Base-by-base conservation (phyloP, 2,329 filamentous ascomycete species). In the Pseudocercospora fijiensis region DNA sequence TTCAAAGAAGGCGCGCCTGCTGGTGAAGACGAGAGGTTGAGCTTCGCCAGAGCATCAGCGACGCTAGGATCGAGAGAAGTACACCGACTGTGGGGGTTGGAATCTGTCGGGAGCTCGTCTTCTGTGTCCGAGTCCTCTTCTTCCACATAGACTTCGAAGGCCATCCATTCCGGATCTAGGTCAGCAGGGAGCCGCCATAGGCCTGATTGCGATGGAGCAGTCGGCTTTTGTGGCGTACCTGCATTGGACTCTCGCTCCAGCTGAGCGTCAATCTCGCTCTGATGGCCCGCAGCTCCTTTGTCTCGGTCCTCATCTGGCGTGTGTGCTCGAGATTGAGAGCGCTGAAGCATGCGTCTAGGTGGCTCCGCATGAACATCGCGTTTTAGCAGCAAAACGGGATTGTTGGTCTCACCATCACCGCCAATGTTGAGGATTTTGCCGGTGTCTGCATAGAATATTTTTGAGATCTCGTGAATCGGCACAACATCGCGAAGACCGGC, bases 361-460 rank as follows among this genome's bases (percentile, higher is more conserved):
- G 86, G 84, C 10, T 85, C 78, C 16, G 89, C 87, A 63, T 87
- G 82, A 4, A 85, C 68, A 69, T 94, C 90, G 68, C 91, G 81
- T 75, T 92, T 93, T 47, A 95, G 75, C 0, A 95, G 77, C 0
- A 95, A 79, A 0, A 94, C 86, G 0, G 91, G 90, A 63, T 87
- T 91, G 72, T 89, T 91, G 2, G 84, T 84, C 69, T 89, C 88
- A 13, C 84, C 86, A 24, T 89, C 85, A 2, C 79, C 83, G 13
- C 88, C 88, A 61, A 97, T 92, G 65, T 96, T 96, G 26, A 97
- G 81, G 9, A 97, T 91, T 70, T 91, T 91, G 18, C 92, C 92
- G 0, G 91, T 96, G 69, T 96, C 91, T 0, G 92, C 92, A 72
- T 96, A 97, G 77, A 96, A 96, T 30, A 96, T 91, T 73, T 96